phyloP scores from a whole-genome alignment of 148 eudicot species.

The Amaranthus hypochondriacus region DNA sequence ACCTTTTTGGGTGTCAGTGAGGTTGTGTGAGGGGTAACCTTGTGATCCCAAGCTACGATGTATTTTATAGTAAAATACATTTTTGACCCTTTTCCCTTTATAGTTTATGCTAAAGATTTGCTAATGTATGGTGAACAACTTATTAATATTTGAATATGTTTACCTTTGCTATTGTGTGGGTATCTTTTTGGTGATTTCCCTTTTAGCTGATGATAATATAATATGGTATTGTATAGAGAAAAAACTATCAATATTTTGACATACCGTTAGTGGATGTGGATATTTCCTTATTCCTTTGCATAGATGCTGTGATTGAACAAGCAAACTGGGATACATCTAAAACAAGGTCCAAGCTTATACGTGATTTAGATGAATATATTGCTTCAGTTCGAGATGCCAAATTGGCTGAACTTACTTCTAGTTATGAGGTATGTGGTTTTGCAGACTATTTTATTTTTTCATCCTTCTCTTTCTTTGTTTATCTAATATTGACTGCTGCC shows the following conservation, averaged over 20 bases:
- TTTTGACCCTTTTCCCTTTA: neutral
- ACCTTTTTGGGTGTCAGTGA: neutral
- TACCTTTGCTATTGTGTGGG: slow-evolving; percentile 20
- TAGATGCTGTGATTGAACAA: slow-evolving; percentile 71
- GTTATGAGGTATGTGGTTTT: slow-evolving; percentile 60
- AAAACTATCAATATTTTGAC: neutral
- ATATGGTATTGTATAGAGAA: neutral
- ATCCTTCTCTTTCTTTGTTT: neutral
- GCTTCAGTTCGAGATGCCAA: slow-evolving; percentile 71
- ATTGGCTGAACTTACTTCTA: slow-evolving; percentile 75
- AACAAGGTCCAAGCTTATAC: slow-evolving; percentile 68
- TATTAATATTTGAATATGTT: neutral
- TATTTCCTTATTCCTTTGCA: slow-evolving; percentile 12
- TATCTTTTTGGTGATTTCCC: slow-evolving; percentile 41
- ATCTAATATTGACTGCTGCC: no score
- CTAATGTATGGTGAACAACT: neutral
- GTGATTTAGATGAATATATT: slow-evolving; percentile 83
- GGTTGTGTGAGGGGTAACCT: neutral
- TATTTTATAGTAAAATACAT: neutral
- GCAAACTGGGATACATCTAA: slow-evolving; percentile 84
- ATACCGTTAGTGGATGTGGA: neutral
- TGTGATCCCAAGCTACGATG: neutral
- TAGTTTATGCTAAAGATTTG: neutral
- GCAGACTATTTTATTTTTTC: neutral
- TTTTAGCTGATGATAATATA: no score